Evolutionary conservation across 2,329 filamentous ascomycete species (phyloP).

Genomic region (Bertia moriformis): DNA sequence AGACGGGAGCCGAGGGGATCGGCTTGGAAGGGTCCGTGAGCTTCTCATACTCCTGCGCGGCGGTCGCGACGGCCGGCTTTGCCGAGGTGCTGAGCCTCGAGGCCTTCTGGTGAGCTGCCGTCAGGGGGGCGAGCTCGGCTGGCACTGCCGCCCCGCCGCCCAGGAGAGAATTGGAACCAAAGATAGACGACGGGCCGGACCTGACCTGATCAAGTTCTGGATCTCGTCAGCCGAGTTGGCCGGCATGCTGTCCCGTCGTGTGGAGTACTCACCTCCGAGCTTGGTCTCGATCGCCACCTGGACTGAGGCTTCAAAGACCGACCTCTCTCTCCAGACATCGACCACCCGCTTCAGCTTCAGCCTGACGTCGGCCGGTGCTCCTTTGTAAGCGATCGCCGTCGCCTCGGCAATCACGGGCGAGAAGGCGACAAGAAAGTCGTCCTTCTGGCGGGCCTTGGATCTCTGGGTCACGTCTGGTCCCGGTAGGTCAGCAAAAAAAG

Average conservation of each 20-base stretch:
- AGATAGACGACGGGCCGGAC: constrained; percentile 41
- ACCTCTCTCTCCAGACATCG: constrained; percentile 81
- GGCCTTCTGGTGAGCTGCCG: constrained; percentile 58
- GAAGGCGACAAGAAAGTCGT: constrained; percentile 85
- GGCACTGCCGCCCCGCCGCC: constrained; percentile 39
- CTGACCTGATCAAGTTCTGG: constrained; percentile 51
- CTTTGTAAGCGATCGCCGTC: constrained; percentile 79
- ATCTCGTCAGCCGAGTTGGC: constrained; percentile 5
- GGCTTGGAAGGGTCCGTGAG: constrained; percentile 56
- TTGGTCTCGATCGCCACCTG: constrained; percentile 68
- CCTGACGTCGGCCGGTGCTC: constrained; percentile 72
- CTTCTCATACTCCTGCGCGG: constrained; percentile 73
- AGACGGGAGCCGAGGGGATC: constrained; percentile 71
- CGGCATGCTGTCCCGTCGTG: not conserved
- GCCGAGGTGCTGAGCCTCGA: constrained; percentile 58
- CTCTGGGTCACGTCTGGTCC: constrained; percentile 87
- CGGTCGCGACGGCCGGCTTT: constrained; percentile 52
- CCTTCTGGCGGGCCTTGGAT: constrained; percentile 79
- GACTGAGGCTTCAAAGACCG: constrained; percentile 70
- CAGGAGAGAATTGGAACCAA: constrained; percentile 45
- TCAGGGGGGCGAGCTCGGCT: constrained; percentile 60
- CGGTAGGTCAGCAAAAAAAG: too few species aligned
- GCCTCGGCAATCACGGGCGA: constrained; percentile 85
- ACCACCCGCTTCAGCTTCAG: constrained; percentile 75
- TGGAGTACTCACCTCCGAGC: constrained; percentile 63